Percentiles rank a stretch among this genome's conserved stretches.
Evolutionary conservation across 805 yeast species (phyloP).

Genomic region (Vanderwaltozyma verrucispora): DNA sequence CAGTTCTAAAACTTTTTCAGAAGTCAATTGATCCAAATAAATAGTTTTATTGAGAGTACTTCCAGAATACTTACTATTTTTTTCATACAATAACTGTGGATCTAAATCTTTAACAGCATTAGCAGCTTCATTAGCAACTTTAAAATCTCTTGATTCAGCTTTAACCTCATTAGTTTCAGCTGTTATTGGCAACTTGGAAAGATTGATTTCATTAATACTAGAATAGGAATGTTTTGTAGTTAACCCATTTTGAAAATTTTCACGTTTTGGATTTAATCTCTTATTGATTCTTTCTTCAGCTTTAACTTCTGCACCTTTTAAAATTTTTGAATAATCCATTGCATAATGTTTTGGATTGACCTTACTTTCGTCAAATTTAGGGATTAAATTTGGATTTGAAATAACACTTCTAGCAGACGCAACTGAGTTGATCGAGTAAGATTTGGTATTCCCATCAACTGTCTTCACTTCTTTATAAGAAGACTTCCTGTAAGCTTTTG

Average conservation of each 20-base stretch:
- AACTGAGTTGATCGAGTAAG: slow-evolving; percentile 14
- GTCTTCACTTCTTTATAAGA: neutral
- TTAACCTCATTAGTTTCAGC: neutral
- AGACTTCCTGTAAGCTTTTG: slow-evolving; percentile 19
- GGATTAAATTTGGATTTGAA: neutral
- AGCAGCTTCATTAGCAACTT: slow-evolving; percentile 33
- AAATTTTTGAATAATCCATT: slow-evolving; percentile 21
- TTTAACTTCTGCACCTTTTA: slow-evolving; percentile 22
- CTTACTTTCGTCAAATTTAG: neutral
- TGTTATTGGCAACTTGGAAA: neutral
- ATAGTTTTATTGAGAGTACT: slow-evolving; percentile 4
- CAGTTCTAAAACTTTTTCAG: slow-evolving; percentile 34
- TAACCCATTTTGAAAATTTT: slow-evolving; percentile 14
- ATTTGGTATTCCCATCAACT: slow-evolving; percentile 1
- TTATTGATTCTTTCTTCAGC: slow-evolving; percentile 21
- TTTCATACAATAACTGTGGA: slow-evolving; percentile 21
- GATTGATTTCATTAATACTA: slow-evolving; percentile 8
- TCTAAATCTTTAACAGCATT: slow-evolving; percentile 31
- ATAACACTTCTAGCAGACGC: slow-evolving; percentile 7
- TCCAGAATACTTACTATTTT: neutral
- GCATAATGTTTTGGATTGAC: slow-evolving; percentile 1
- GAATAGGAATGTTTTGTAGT: slow-evolving; percentile 2
- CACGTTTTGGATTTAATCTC: slow-evolving; percentile 13
- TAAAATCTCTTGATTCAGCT: neutral
- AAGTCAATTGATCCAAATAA: slow-evolving; percentile 23